Evolutionary conservation across 2,329 filamentous ascomycete species (phyloP), one percentile per base, ranked within the genome.

Genomic region (Pseudodiploospora longispora): DNA sequence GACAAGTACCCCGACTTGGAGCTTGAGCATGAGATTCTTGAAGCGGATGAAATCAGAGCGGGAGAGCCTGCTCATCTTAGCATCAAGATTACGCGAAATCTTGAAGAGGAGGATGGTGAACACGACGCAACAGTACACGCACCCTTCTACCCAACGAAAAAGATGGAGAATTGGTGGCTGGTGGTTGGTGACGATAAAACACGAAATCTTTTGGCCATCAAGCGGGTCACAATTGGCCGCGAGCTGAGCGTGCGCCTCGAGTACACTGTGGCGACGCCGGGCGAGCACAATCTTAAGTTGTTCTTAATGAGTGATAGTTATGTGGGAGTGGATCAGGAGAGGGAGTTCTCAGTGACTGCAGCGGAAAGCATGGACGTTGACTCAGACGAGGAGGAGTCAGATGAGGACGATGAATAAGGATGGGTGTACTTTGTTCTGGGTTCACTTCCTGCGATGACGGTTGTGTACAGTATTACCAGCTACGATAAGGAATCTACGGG

Each of bases 91-190:
- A 82, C 87, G 55, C 85, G 93, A 30, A 89, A 95, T 57, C 69
- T 91, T 5, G 83, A 82, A n/a, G 79, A 83, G 42, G 78, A 80
- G 42, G 71, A 72, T 9, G 71, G 78, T 27, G 83, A 87, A 52
- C 77, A 85, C 10, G 88, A 96, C 61, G 78, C 84, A 2, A 83
- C 82, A 2, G 94, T 97, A 2, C 90, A 97, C 61, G 90, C 91
- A 41, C 93, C 93, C 0, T 98, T 97, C 74, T 98, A 93, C 62
- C 90, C 93, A 1, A 73, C 66, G 40, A 84, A 85, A 64, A 98
- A 98, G 75, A 84, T 87, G 71, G 93, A 98, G 74, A 95, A 93
- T 61, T 98, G 90, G 90, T 98, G 93, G 93, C 70, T 98, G 44
- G 87, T 98, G 19, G 87, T 98, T 31, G 91, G 90, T 30, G 90